phyloP scores from a whole-genome alignment of 2,329 filamentous ascomycete genomes.

The Paecilomyces formosus region DNA sequence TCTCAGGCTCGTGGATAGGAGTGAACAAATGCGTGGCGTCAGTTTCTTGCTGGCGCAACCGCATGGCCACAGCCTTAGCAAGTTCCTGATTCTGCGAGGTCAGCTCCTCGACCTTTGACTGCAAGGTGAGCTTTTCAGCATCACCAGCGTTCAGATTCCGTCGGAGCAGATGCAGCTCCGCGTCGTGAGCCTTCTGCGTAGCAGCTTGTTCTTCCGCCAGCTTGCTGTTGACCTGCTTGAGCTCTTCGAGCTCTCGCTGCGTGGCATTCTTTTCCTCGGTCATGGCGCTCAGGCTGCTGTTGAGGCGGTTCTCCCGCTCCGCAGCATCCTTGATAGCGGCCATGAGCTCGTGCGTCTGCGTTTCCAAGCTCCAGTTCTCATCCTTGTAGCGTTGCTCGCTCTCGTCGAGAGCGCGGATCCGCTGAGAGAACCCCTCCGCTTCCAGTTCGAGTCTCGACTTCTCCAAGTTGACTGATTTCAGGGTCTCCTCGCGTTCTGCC shows the following conservation, averaged over 20 bases:
- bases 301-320: constrained; percentile 77
- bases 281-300: constrained; percentile 60
- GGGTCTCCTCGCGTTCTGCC: constrained; percentile 76
- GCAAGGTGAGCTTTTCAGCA: constrained; percentile 67
- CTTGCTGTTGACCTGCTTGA: constrained; percentile 71
- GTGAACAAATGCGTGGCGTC: constrained; percentile 48
- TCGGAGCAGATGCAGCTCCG: constrained; percentile 76
- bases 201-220: constrained; percentile 73
- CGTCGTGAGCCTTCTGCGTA: constrained; percentile 74
- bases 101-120: constrained; percentile 81
- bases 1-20: constrained; percentile 58
- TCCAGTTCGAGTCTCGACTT: constrained; percentile 77
- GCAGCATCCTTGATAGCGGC: constrained; percentile 65
- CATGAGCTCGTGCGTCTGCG: constrained; percentile 76
- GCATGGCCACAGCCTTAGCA: constrained; percentile 71
- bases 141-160: constrained; percentile 73
- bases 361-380: constrained; percentile 97
- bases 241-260: constrained; percentile 85
- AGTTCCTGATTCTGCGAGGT: constrained; percentile 85
- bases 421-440: constrained; percentile 68
- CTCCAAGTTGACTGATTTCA: constrained; percentile 67
- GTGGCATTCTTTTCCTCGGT: constrained; percentile 68
- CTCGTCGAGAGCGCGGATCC: constrained; percentile 77
- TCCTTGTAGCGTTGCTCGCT: constrained; percentile 96
- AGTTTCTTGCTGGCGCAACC: constrained; percentile 60